These are phyloP conservation scores for Mycena pura DNA, from an alignment of 768 basidiomycete species.

Conservation along the genomic window DNA sequence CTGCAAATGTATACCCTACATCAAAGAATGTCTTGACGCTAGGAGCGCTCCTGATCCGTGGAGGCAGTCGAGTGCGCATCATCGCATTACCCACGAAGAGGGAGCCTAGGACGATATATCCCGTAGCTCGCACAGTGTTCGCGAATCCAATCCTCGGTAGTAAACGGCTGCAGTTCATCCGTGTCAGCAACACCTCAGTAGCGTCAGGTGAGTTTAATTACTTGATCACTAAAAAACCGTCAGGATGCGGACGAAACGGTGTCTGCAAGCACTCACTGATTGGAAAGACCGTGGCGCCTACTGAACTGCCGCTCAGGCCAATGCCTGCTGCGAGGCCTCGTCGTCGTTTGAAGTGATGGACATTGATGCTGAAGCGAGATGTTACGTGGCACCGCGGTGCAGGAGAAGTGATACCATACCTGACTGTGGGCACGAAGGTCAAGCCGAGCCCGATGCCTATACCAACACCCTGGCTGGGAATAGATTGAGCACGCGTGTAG, in stretches of 20 bases:
- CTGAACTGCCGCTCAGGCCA: slow-evolving; percentile 43
- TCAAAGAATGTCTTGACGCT: slow-evolving; percentile 20
- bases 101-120: slow-evolving; percentile 3
- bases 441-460: slow-evolving; percentile 48
- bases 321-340: slow-evolving; percentile 53
- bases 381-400: too few species aligned
- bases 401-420: too few species aligned
- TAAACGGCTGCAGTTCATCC: slow-evolving; percentile 2
- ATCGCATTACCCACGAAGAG: slow-evolving; percentile 13
- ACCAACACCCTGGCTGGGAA: slow-evolving; percentile 28
- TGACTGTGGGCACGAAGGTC: slow-evolving; percentile 48
- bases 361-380: slow-evolving; percentile 32
- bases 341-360: slow-evolving; percentile 48
- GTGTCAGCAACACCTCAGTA: not conserved
- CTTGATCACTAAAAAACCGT: slow-evolving; percentile 5
- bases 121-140: slow-evolving; percentile 7
- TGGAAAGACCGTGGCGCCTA: slow-evolving; percentile 17
- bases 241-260: not conserved
- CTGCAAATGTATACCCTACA: slow-evolving; percentile 5
- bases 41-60: slow-evolving; percentile 1
- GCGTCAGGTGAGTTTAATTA: not conserved
- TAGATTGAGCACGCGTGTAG: not conserved
- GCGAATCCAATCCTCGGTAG: slow-evolving; percentile 15
- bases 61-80: slow-evolving; percentile 20
- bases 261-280: slow-evolving; percentile 1